A percentile compares a stretch with the other conserved stretches of the same genome.
These are phyloP conservation scores for Talaromyces sp. DNA, from an alignment of 2,329 filamentous ascomycete genomes.

Conservation along the genomic window DNA sequence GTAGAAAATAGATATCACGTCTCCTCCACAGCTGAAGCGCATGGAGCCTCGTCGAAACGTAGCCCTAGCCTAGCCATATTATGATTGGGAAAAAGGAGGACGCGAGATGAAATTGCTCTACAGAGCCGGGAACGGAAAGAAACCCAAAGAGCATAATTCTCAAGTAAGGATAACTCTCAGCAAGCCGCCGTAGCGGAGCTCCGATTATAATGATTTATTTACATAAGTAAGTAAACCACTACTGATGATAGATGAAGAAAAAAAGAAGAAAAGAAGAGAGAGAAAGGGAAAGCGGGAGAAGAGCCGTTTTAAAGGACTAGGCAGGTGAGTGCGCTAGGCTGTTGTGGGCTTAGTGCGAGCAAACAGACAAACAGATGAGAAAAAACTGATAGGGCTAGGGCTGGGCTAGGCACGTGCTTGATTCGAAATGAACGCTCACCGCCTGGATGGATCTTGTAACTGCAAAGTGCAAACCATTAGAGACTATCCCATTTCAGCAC, in stretches of 20 bases:
- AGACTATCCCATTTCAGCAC: not conserved
- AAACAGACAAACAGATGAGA: not conserved
- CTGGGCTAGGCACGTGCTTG: not conserved
- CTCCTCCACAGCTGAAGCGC: conserved; percentile 50
- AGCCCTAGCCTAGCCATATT: conserved; percentile 47
- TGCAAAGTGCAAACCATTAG: rapidly evolving
- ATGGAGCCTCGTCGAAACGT: conserved; percentile 37
- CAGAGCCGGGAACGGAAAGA: conserved; percentile 53
- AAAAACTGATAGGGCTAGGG: conserved; percentile 25
- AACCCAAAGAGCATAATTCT: conserved; percentile 44
- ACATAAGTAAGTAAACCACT: conserved; percentile 50
- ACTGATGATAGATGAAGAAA: conserved; percentile 51
- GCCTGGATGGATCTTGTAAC: not conserved
- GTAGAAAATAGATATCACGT: conserved; percentile 38
- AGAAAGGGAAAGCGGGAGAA: conserved; percentile 20
- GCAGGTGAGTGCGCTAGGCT: conserved; percentile 26
- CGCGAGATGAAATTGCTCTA: conserved; percentile 39
- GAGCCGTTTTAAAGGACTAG: conserved; percentile 32
- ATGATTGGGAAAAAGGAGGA: conserved; percentile 47
- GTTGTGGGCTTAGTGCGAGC: conserved; percentile 25
- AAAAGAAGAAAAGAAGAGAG: conserved; percentile 30
- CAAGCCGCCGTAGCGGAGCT: conserved; percentile 50
- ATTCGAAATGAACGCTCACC: not conserved
- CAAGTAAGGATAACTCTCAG: conserved; percentile 50
- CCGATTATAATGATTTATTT: conserved; percentile 44